phyloP scores from a whole-genome alignment of 2,329 filamentous ascomycete species.

The Colletotrichum endophyticum region DNA sequence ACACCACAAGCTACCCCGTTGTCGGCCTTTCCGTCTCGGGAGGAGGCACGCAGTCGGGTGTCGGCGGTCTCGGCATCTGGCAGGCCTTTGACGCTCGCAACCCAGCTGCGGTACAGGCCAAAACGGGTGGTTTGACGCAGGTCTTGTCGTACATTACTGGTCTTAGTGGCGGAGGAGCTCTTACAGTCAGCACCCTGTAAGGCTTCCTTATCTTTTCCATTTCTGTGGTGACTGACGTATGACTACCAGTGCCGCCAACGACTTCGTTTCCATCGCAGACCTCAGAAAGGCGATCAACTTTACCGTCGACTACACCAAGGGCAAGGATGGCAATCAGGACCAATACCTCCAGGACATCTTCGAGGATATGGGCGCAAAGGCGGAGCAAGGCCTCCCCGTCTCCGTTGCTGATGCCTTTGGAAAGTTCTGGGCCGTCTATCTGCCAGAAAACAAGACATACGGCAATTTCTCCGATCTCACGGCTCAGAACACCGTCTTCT shows the following conservation, averaged over 20 bases:
- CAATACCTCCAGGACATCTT: slow-evolving; percentile 23
- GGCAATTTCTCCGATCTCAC: slow-evolving; percentile 29
- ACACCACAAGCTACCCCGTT: slow-evolving; percentile 21
- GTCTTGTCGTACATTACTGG: slow-evolving; percentile 29
- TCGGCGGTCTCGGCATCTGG: slow-evolving; percentile 31
- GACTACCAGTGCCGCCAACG: slow-evolving; percentile 25
- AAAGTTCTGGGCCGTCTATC: slow-evolving; percentile 30
- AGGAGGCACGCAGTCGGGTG: slow-evolving; percentile 31
- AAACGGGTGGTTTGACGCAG: slow-evolving; percentile 29
- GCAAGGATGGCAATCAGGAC: slow-evolving; percentile 19
- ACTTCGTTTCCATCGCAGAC: slow-evolving; percentile 25
- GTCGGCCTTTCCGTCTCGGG: slow-evolving; percentile 30
- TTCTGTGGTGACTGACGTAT: not conserved
- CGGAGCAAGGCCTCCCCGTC: slow-evolving; percentile 27
- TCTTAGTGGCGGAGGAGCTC: slow-evolving; percentile 29
- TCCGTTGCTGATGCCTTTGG: slow-evolving; percentile 30
- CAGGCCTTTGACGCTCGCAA: slow-evolving; percentile 31
- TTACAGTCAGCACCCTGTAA: slow-evolving; percentile 28
- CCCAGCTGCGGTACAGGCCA: slow-evolving; percentile 10
- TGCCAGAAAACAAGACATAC: slow-evolving; percentile 20
- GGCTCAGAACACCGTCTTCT: slow-evolving; percentile 18
- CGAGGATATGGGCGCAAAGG: slow-evolving; percentile 25
- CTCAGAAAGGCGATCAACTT: slow-evolving; percentile 27
- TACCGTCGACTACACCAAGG: slow-evolving; percentile 21
- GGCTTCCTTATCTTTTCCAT: not conserved